These are phyloP conservation scores for Globisporangium canariense DNA, from an alignment of 352 stramenopile genomes.

Conservation along the genomic window DNA sequence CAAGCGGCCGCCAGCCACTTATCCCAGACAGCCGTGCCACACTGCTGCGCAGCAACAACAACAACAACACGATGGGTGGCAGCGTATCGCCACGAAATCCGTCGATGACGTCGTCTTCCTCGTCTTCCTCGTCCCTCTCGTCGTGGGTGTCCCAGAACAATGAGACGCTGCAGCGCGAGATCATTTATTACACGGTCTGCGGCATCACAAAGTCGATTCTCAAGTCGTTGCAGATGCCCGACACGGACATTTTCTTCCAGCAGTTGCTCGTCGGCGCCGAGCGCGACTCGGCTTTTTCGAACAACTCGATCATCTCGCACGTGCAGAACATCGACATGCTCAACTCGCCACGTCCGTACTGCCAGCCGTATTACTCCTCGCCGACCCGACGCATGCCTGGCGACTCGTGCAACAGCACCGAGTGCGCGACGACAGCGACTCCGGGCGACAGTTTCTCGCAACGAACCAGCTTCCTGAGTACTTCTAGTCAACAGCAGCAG, in stretches of 20 bases:
- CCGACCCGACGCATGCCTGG: background rate
- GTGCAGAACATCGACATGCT: constrained; percentile 39
- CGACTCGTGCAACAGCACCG: constrained; percentile 7
- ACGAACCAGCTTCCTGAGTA: constrained; percentile 12
- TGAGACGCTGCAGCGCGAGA: constrained; percentile 73
- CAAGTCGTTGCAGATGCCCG: constrained; percentile 35
- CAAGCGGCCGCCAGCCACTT: constrained; percentile 4
- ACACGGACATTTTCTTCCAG: constrained; percentile 25
- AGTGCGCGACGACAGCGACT: constrained; percentile 8
- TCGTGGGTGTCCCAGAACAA: constrained; percentile 62
- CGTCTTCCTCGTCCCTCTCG: constrained; percentile 26
- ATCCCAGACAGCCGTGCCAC: background rate
- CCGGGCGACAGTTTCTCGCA: constrained; percentile 6
- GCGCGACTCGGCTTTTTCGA: constrained; percentile 41
- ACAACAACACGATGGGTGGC: background rate
- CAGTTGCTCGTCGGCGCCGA: constrained; percentile 59
- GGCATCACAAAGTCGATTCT: constrained; percentile 76
- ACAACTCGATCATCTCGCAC: constrained; percentile 44
- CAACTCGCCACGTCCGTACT: constrained; percentile 52
- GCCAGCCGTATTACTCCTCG: constrained; percentile 18
- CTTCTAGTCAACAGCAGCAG: constrained; percentile 7
- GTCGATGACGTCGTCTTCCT: constrained; percentile 21
- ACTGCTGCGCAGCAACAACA: constrained; percentile 8
- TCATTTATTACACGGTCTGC: constrained; percentile 83
- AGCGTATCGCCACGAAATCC: background rate